Evolutionary conservation across 306 rosid species (phyloP), one percentile per base, ranked within the genome.

Genomic region (Trifolium subterraneum): DNA sequence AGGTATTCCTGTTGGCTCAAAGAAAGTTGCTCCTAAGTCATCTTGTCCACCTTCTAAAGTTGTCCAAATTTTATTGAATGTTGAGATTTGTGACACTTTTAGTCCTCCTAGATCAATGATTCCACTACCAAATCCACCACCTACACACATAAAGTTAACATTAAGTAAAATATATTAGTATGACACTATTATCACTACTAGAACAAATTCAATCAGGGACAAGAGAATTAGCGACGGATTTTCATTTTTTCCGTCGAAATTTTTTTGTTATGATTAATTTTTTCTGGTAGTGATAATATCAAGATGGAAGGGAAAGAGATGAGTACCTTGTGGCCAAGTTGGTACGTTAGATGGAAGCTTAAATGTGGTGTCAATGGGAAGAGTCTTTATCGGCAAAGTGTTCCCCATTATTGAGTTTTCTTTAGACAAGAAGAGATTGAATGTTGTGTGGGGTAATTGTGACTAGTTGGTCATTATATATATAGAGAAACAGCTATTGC

Each of bases 51-150:
- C 84, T 74, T 80, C 72, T 80, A 74, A 52, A 42, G 80, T 61
- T 80, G 35, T 80, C 84, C 84, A 80, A 39, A 80, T 44, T 25
- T 68, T 80, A 76, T 68, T 80, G 71, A 80, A 80, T 27, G 80
- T 74, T 74, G 80, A 80, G 14, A 80, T 74, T 74, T 80, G 80
- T 60, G 48, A 39, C 35, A 74, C 58, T 51, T 68, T 61, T 41
- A 80, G 10, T 3, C 18, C 84, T 25, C 72, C 84, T 3, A 74
- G 56, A 15, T 61, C 65, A 54, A 80, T 68, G 4, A 55, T 68
- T 74, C 84, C 80, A 68, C 42, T 74, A 18, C 76, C 84, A 74
- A 74, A 80, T 61, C 67, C 84, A 74, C 76, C 84, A 27, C 84
- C 84, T 74, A 52, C 1, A 35, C 13, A 63, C 20, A 60, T 8